Evolutionary conservation across 176 grass and related monocot species (phyloP), one percentile per base, ranked within the genome.

Genomic region (Coix lacrymajobi): DNA sequence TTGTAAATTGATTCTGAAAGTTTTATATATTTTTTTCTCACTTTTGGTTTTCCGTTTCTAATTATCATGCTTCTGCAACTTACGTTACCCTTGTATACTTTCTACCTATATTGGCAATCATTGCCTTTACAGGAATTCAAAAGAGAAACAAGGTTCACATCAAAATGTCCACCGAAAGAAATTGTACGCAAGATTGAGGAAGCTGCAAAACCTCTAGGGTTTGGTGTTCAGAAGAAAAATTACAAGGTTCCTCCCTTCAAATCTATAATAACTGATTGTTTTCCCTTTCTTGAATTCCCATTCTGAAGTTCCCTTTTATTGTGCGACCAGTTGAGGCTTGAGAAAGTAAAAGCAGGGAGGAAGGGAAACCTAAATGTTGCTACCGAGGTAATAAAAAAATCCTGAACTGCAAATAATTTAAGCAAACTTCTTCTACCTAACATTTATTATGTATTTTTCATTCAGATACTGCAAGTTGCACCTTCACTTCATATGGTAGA

Each of bases 401-500:
- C 4, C 2, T 81, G 24, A n/a, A 79, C 36, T 51, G 70, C 49
- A 34, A 69, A 48, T 73, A 24, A 8, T 79, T 34, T 69, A 46
- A 66, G 28, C 24, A 45, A 67, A 45, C 7, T 22, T 75, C 8
- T 15, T 52, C 7, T 31, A 4, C 79, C 45, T 49, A 43, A 61
- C 66, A 69, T 48, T 31, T 69, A 46, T 77, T 51, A 36, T 48
- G 62, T 66, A 74, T 57, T 51, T 54, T 85, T 81, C 84, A n/a
- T 79, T 73, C 76, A 99, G 93, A 91, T 99, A 84, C 84, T 96
- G 79, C 91, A 93, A 89, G 87, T 99, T 65, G 97, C 91, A 12
- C 97, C 93, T 36, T 90, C 83, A 63, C 85, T 99, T 77, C 97
- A 99, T 84, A 99, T 99, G 97, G 93, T 99, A 57, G 91, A 99